phyloP scores from a whole-genome alignment of 2,329 filamentous ascomycete genomes.

The Calonectria hawksworthii region DNA sequence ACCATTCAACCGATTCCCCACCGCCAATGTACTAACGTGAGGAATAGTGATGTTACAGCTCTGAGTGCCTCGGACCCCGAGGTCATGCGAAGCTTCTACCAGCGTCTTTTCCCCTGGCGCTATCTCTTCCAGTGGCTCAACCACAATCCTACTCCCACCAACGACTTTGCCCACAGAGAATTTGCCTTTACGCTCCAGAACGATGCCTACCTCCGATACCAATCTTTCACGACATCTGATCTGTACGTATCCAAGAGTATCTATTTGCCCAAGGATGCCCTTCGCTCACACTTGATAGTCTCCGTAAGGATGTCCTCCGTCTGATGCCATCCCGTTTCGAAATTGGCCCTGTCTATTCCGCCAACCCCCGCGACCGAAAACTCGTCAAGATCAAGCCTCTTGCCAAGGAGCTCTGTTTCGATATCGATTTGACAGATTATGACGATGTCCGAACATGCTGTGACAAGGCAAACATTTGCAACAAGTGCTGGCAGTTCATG shows the following conservation, averaged over 20 bases:
- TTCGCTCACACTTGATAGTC: constrained; percentile 57
- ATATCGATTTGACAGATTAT: constrained; percentile 99
- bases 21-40: constrained; percentile 21
- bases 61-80: constrained; percentile 78
- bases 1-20: neutral
- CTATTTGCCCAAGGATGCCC: neutral
- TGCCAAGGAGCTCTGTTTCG: constrained; percentile 95
- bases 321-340: constrained; percentile 95
- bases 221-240: constrained; percentile 72
- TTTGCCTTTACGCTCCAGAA: constrained; percentile 96
- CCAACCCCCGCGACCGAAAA: constrained; percentile 95
- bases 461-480: constrained; percentile 91
- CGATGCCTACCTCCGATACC: constrained; percentile 93
- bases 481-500: constrained; percentile 96
- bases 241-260: constrained; percentile 55
- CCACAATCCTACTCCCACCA: constrained; percentile 86
- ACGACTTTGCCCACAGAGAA: constrained; percentile 93
- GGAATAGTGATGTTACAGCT: constrained; percentile 50
- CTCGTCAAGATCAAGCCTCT: constrained; percentile 87
- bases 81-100: constrained; percentile 94
- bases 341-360: constrained; percentile 96
- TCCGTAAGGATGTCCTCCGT: constrained; percentile 91
- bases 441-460: constrained; percentile 97
- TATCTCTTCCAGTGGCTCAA: constrained; percentile 98
- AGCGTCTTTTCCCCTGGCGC: constrained; percentile 94